Evolutionary conservation across 768 basidiomycete genomes (phyloP).

Genomic region (Mycena vulgaris): DNA sequence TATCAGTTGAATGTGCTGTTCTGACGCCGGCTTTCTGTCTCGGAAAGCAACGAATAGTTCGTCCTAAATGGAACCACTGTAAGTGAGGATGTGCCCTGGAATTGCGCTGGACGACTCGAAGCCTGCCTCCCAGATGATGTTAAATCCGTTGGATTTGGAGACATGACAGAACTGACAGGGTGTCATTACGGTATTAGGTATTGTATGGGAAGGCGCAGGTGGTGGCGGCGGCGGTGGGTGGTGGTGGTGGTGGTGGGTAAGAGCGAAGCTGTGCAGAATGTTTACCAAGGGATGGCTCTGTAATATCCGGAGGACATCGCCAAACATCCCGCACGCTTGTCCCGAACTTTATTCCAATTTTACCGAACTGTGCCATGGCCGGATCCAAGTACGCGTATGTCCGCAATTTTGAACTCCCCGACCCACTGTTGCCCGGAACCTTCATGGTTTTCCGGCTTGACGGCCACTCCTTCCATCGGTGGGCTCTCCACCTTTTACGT

Average conservation of each 20-base stretch:
- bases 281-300: not conserved
- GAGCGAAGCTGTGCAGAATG: too few relatives aligned
- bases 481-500: slow-evolving; percentile 13
- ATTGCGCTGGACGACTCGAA: not conserved
- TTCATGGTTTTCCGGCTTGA: slow-evolving; percentile 92
- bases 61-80: slow-evolving; percentile 52
- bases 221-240: not conserved
- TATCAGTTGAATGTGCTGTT: slow-evolving; percentile 66
- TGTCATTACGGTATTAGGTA: slow-evolving; percentile 64
- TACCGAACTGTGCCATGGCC: slow-evolving; percentile 96
- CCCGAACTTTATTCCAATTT: slow-evolving; percentile 78
- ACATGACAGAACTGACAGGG: slow-evolving; percentile 64
- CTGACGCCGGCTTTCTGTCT: slow-evolving; percentile 65
- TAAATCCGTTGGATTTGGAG: slow-evolving; percentile 58
- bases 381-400: slow-evolving; percentile 96
- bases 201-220: not conserved
- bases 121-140: slow-evolving; percentile 66
- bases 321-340: slow-evolving; percentile 52
- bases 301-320: slow-evolving; percentile 67
- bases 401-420: slow-evolving; percentile 89
- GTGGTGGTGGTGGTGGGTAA: not conserved
- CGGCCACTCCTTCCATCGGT: slow-evolving; percentile 96
- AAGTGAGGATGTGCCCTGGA: not conserved
- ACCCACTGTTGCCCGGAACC: slow-evolving; percentile 85
- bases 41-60: slow-evolving; percentile 65